Evolutionary conservation across 768 basidiomycete genomes (phyloP), one percentile per base, ranked within the genome.

Genomic region (Termitomyces sp.): DNA sequence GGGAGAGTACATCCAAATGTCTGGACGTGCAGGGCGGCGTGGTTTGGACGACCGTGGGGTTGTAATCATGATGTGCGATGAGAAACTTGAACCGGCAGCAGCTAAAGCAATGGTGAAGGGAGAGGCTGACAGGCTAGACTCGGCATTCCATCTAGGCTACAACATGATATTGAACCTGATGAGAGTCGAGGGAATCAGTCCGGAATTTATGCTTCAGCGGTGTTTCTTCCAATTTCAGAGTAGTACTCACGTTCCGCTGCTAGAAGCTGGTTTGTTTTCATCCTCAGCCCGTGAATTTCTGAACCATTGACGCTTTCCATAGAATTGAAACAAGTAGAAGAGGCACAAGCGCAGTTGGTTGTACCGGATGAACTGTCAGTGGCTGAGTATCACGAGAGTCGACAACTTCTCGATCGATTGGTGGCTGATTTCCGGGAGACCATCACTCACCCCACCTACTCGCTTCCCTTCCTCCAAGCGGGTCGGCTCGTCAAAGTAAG

Each of bases 191-290:
- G 96, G 95, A 4, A 87, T 99, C 64, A 98, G 92, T 64, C 97
- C 97, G 6, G 97, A 99, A 73, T 98, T 81, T 69, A 98, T 99
- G 96, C 79, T 99, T 8, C 92, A 97, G 71, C 78, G 91, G 44
- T 98, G 94, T 74, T 99, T 99, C 80, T 91, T 91, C 79, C 97
- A 99, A 71, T 98, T 97, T 74, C 97, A 99, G 73, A 97, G 91
- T 70, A 94, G 81, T 58, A 83, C 89, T 27, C 89, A 87, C n/a
- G 88, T 98, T 47, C 97, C 97, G 1, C 71, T 77, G 46, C 73
- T 96, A 7, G 88, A 94, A 67, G 81, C 88, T 55, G 90, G 96
- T 95, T 64, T 52, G 85, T 74, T 28, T 28, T n/a, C n/a, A n/a
- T n/a, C n/a, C n/a, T n/a, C n/a, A n/a, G n/a, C n/a, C n/a, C n/a